These are phyloP conservation scores for Diaporthe capsici DNA, from an alignment of 2,329 filamentous ascomycete species.

Conservation along the genomic window DNA sequence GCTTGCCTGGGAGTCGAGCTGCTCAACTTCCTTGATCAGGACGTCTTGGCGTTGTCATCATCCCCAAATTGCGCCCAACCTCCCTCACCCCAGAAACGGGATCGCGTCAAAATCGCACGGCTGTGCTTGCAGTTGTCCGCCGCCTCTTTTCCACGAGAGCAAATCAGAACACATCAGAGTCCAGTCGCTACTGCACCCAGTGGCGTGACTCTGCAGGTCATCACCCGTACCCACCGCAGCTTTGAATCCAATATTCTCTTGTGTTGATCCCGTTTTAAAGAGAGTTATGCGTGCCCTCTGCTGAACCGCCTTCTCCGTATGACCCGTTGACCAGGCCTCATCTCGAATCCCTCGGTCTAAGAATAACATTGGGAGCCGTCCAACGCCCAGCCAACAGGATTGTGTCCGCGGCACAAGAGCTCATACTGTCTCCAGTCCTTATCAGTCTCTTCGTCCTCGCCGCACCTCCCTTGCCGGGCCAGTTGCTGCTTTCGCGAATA, in stretches of 20 bases:
- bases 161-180: conserved; percentile 19
- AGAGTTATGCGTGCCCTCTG: neutral
- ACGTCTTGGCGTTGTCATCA: conserved; percentile 34
- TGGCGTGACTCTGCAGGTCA: conserved; percentile 29
- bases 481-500: neutral
- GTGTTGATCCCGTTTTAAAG: conserved; percentile 22
- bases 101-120: conserved; percentile 30
- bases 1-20: conserved; percentile 5
- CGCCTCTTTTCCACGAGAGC: conserved; percentile 24
- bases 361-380: conserved; percentile 19
- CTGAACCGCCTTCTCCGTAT: neutral
- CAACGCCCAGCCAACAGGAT: conserved; percentile 22
- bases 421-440: neutral
- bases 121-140: conserved; percentile 32
- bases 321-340: conserved; percentile 28
- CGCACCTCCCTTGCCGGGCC: neutral
- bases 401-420: neutral
- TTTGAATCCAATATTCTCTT: conserved; percentile 13
- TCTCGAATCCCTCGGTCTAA: conserved; percentile 29
- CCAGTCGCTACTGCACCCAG: conserved; percentile 19
- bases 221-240: conserved; percentile 18
- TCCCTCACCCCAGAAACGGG: conserved; percentile 30
- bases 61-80: conserved; percentile 31
- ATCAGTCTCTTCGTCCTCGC: neutral
- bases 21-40: conserved; percentile 34